These are phyloP conservation scores for Thyridium curvatum DNA, from an alignment of 2,329 filamentous ascomycete species.

Conservation along the genomic window DNA sequence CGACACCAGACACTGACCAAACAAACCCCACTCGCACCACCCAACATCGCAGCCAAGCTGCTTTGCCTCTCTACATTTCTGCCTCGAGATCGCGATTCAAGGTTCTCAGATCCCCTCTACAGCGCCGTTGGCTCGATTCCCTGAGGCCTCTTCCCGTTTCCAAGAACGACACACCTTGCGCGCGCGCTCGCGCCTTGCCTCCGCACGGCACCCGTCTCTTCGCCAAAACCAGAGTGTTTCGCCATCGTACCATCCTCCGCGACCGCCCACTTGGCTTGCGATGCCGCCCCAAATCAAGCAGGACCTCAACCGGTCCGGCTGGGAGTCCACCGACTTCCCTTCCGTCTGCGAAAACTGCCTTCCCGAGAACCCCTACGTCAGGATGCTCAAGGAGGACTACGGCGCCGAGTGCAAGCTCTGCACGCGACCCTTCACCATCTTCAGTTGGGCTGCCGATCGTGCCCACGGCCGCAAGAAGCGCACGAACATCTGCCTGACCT, in stretches of 20 bases:
- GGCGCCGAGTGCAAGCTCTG: slow-evolving; percentile 85
- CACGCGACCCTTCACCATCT: slow-evolving; percentile 92
- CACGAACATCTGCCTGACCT: slow-evolving; percentile 94
- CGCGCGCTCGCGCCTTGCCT: no score
- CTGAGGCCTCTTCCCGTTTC: neutral
- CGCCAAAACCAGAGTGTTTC: neutral
- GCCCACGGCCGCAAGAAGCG: slow-evolving; percentile 82
- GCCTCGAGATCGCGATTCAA: neutral
- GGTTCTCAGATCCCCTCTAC: no score
- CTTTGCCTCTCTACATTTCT: no score
- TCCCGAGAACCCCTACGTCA: slow-evolving; percentile 93
- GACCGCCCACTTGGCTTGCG: neutral
- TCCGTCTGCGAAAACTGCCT: slow-evolving; percentile 90
- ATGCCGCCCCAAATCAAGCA: slow-evolving; percentile 95
- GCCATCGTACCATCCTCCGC: neutral
- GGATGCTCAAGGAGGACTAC: slow-evolving; percentile 97
- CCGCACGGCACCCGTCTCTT: no score
- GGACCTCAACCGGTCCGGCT: slow-evolving; percentile 89
- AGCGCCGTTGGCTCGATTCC: neutral
- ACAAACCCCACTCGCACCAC: no score
- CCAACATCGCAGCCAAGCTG: no score
- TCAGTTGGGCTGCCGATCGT: slow-evolving; percentile 89
- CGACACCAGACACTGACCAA: no score
- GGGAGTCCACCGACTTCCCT: slow-evolving; percentile 89
- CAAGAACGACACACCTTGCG: neutral